Conservation (phyloP, 1,284 basidiomycete species). For the Somion occarium region DNA sequence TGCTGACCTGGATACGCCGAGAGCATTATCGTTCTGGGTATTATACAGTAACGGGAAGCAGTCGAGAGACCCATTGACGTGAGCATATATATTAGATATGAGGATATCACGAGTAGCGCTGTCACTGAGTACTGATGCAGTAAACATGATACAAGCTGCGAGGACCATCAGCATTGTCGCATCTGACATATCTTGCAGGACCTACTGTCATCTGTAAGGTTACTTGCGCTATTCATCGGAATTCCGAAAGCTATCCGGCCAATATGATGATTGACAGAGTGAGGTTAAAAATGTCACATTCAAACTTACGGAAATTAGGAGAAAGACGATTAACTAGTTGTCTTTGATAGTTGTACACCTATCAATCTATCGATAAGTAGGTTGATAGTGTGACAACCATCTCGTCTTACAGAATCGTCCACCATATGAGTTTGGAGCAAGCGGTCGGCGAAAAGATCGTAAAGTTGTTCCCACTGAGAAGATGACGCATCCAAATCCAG, state of each 20-base stretch:
- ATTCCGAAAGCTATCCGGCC: conserved; percentile 14
- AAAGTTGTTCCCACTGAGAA: conserved; percentile 47
- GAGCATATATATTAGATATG: background rate
- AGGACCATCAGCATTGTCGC: no score
- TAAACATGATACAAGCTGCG: conserved; percentile 23
- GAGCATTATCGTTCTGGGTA: background rate
- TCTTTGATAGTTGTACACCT: conserved; percentile 14
- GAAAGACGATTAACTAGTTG: conserved; percentile 12
- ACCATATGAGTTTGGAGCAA: conserved; percentile 33
- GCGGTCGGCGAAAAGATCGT: conserved; percentile 64
- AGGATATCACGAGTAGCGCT: conserved; percentile 15
- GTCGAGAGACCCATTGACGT: background rate
- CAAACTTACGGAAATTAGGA: background rate
- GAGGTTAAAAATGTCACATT: background rate
- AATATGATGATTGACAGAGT: background rate
- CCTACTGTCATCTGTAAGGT: background rate
- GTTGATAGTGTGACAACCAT: no score
- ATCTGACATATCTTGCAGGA: no score
- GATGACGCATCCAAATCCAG: conserved; percentile 27
- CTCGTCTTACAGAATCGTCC: background rate
- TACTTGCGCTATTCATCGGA: conserved; percentile 13
- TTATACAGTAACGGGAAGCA: background rate
- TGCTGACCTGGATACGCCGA: background rate
- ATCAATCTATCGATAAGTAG: background rate
- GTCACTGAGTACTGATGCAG: conserved; percentile 19